These are phyloP conservation scores for Colletotrichum sp. DNA, from an alignment of 2,329 filamentous ascomycete species.

Conservation along the genomic window DNA sequence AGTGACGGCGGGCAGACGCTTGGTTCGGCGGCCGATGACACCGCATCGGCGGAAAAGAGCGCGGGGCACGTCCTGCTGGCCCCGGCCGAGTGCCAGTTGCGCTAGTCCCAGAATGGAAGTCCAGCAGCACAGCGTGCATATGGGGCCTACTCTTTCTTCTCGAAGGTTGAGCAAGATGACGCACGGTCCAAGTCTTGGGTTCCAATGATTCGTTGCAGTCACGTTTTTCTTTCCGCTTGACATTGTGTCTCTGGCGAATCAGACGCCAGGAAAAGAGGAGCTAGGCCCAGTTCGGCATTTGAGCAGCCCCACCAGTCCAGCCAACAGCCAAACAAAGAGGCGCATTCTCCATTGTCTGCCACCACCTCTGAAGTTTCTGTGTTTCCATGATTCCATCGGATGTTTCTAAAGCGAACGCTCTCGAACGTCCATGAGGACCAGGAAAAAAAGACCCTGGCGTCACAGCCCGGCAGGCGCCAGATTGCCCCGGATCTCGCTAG, in stretches of 20 bases:
- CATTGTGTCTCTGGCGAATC: background rate
- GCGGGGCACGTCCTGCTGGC: background rate
- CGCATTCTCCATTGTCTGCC: background rate
- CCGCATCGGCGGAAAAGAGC: background rate
- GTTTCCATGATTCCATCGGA: background rate
- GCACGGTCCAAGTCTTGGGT: background rate
- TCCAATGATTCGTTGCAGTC: background rate
- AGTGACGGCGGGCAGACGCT: background rate
- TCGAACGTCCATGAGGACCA: background rate
- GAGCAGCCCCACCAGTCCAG: background rate
- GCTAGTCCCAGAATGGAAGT: conserved; percentile 35
- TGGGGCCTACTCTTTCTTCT: background rate
- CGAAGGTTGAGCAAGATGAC: background rate
- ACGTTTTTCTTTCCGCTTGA: background rate
- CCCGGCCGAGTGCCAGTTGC: background rate
- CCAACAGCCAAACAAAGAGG: background rate
- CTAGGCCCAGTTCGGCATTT: background rate
- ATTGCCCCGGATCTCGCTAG: background rate
- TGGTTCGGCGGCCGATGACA: background rate
- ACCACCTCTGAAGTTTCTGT: background rate
- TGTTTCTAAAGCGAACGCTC: background rate
- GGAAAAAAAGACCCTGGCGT: background rate
- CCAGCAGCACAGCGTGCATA: conserved; percentile 29
- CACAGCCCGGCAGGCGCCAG: background rate
- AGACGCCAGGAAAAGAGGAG: rapidly evolving